Conservation (phyloP, 1,284 basidiomycete genomes). For the Lignosus rhinocerotis region DNA sequence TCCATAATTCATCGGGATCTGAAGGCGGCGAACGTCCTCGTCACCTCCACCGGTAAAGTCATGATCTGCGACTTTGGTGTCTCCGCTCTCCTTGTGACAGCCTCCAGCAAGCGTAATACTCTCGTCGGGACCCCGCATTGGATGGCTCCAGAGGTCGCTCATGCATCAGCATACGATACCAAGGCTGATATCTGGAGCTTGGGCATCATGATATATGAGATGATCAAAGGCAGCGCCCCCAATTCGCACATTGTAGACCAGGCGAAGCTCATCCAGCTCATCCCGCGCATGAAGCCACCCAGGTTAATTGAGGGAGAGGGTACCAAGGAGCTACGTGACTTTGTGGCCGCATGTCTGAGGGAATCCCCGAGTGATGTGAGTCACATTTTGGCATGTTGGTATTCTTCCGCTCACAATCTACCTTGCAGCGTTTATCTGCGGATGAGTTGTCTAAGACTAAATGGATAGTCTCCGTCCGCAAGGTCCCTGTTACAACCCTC, state of each 20-base stretch:
- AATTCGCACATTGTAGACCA: conserved; percentile 82
- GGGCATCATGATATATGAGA: conserved; percentile 94
- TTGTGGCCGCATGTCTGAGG: conserved; percentile 83
- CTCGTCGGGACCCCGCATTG: conserved; percentile 96
- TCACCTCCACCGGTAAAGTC: conserved; percentile 85
- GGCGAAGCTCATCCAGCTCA: conserved; percentile 89
- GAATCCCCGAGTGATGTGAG: conserved; percentile 81
- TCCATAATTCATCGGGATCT: conserved; percentile 97
- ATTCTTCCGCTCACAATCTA: conserved; percentile 7
- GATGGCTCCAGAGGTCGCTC: conserved; percentile 99
- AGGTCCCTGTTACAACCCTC: conserved; percentile 70
- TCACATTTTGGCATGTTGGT: conserved; percentile 13
- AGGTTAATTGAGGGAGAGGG: conserved; percentile 78
- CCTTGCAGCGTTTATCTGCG: conserved; percentile 73
- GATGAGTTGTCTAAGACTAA: conserved; percentile 91
- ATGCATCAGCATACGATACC: conserved; percentile 87
- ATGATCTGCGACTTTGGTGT: conserved; percentile 98
- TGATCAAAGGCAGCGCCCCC: conserved; percentile 93
- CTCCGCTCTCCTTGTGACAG: conserved; percentile 86
- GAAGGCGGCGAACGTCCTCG: conserved; percentile 94
- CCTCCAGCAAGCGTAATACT: conserved; percentile 89
- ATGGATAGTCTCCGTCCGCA: conserved; percentile 86
- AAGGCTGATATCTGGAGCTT: conserved; percentile 98
- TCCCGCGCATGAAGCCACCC: conserved; percentile 87
- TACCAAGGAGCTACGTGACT: conserved; percentile 86